Base-by-base conservation (phyloP, 495 filamentous ascomycete species). In the Aspergillus homomorphus region DNA sequence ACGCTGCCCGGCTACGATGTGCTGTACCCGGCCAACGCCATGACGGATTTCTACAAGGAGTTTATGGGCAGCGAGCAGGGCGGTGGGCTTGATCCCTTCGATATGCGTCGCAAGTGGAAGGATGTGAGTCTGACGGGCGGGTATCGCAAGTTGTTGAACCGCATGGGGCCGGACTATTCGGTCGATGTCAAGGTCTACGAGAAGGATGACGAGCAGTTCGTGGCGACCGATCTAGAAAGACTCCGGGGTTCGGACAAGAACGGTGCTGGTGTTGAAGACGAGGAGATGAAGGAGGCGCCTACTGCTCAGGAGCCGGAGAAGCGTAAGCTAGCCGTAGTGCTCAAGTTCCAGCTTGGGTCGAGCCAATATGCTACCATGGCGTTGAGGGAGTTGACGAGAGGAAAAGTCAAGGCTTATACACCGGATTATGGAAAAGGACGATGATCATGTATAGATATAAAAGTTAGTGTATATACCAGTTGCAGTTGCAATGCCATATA, bases 341-440 rank as follows among this genome's bases (percentile, higher is more conserved):
- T 98, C 54, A 96, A 88, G 69, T 85, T 98, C 71, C 85, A 92
- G 68, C 78, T 98, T 19, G 87, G 86, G 21, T 83, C 85, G 1
- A 93, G 91, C 69, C 90, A 92, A 69, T 98, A 98, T 68, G 94
- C 94, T 0, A 98, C 95, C 2, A 88, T 98, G 81, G 94, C 91
- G 9, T 77, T 98, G 60, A 80, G 94, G 44, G 94, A 98, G 77
- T 74, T 98, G 65, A 87, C 86, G 77, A 88, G 85, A 67, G 87
- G 87, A 1, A 84, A 81, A 38, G 78, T 86, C 4, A 75, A 71
- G 60, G 74, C 79, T 0, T 90, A 82, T 66, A 83, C 88, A 69
- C 83, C 87, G 6, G 89, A 91, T 48, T 85, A 81, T 64, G 75
- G 77, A 16, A 72, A 71, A 21, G 76, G 77, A 8, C 62, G 77